These are phyloP conservation scores for Digitaria exilis DNA, from an alignment of 202 grass and related monocot species.

Conservation along the genomic window DNA sequence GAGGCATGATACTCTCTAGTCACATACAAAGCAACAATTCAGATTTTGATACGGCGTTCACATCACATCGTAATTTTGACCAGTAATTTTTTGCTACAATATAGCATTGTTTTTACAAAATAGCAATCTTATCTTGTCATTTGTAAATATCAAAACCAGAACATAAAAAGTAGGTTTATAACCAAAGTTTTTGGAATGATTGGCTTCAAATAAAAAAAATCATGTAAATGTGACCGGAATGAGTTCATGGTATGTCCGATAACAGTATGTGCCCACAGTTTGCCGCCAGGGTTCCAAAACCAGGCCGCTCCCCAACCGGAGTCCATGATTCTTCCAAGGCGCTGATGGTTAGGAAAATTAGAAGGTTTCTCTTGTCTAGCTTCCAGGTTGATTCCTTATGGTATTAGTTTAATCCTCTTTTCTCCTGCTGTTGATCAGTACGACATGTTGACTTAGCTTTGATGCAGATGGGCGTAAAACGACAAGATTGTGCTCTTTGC, in stretches of 20 bases:
- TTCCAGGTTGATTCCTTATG: slow-evolving; percentile 7
- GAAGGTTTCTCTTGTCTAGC: slow-evolving; percentile 5
- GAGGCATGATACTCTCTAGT: too few relatives aligned
- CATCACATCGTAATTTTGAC: background rate
- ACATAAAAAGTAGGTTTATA: background rate
- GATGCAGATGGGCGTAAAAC: background rate
- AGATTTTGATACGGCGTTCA: too few relatives aligned
- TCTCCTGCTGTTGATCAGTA: background rate
- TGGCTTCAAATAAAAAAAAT: background rate
- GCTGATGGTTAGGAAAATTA: background rate
- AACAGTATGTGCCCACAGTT: slow-evolving; percentile 30
- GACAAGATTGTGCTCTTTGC: background rate
- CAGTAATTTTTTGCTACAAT: background rate
- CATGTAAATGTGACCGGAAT: too few relatives aligned
- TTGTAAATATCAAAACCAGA: background rate
- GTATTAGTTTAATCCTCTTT: background rate
- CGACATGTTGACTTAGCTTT: background rate
- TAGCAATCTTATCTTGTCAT: background rate
- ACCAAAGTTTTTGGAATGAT: background rate
- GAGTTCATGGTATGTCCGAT: background rate
- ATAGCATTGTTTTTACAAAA: background rate
- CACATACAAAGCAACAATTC: too few relatives aligned
- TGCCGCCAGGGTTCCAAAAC: slow-evolving; percentile 2
- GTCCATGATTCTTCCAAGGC: slow-evolving; percentile 29
- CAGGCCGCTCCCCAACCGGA: background rate